phyloP scores from a whole-genome alignment of 1,139 yeast genomes.

The Schizosaccharomyces versatilis region DNA sequence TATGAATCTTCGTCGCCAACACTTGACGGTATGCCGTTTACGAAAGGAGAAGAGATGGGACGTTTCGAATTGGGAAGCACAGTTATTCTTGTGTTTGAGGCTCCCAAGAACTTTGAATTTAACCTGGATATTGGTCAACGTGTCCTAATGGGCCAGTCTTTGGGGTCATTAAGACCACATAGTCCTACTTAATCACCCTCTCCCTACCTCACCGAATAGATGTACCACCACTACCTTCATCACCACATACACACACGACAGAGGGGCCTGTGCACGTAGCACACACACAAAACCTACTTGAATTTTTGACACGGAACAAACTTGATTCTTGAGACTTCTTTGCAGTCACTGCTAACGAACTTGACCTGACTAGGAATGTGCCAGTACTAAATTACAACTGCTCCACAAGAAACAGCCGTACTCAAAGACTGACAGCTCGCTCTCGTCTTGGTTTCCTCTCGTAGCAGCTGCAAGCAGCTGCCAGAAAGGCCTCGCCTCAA shows the following conservation, averaged over 20 bases:
- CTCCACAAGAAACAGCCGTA: background rate
- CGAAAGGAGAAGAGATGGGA: constrained; percentile 89
- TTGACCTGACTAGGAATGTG: background rate
- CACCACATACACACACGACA: no score
- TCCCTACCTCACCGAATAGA: no score
- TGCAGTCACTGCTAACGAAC: no score
- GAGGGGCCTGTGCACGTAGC: no score
- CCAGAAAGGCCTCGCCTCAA: background rate
- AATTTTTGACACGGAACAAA: no score
- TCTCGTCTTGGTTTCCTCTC: background rate
- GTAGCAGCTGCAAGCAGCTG: background rate
- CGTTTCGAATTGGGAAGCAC: constrained; percentile 93
- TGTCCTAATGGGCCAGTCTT: constrained; percentile 1
- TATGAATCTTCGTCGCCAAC: constrained; percentile 57
- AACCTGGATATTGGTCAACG: constrained; percentile 7
- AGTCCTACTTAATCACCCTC: no score
- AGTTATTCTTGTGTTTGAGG: constrained; percentile 87
- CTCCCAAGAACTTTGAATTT: constrained; percentile 59
- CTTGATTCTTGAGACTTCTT: no score
- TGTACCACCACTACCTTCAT: no score
- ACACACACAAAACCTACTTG: no score
- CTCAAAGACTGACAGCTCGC: background rate
- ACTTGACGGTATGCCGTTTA: constrained; percentile 69
- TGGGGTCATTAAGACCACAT: background rate
- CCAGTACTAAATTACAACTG: background rate